Base-by-base conservation (phyloP, 2,329 filamentous ascomycete species). In the Colletotrichum zoysiae region DNA sequence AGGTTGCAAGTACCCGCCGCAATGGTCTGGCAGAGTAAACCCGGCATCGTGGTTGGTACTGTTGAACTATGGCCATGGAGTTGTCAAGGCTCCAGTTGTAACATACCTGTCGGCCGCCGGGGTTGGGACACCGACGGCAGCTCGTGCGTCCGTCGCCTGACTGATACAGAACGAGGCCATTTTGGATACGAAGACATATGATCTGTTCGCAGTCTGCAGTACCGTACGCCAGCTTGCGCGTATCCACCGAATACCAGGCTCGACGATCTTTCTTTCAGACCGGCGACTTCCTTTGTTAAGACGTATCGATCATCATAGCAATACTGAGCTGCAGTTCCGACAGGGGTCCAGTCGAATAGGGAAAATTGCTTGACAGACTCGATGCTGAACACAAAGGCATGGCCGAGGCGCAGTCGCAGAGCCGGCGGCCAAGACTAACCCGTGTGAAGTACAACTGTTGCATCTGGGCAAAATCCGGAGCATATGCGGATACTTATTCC, bases 301-400 rank as follows among this genome's bases (percentile, higher is more conserved):
- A 16, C n/a, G 14, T 5, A 23, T 53, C 18, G 33, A 51, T 51
- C 55, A 51, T 30, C 4, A 40, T 35, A 3, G 12, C 26, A 38
- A 35, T 5, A 26, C n/a, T 30, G 20, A 51, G 57, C 38, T 11
- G n/a, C 50, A 51, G n/a, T 40, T 8, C 23, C 42, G 5, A 23
- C 18, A 38, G 6, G 55, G 23, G 23, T 20, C 30, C 9, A 40
- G 18, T 68, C 53, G 50, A 60, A 18, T 33, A 53, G n/a, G 16
- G 38, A 6, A 30, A 8, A 9, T 26, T 16, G 1, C n/a, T 14
- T 42, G 23, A 18, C 26, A 35, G 38, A 14, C n/a, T 44, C 33
- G 53, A 60, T 50, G 12, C 14, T 16, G 16, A 51, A 18, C 35
- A 71, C 59, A 71, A 71, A 60, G 53, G 30, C n/a, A n/a, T 11